Percentiles rank a stretch among this genome's conserved stretches.
Evolutionary conservation across 768 basidiomycete genomes (phyloP).

Genomic region (Chalciporus pseudorubinellus): DNA sequence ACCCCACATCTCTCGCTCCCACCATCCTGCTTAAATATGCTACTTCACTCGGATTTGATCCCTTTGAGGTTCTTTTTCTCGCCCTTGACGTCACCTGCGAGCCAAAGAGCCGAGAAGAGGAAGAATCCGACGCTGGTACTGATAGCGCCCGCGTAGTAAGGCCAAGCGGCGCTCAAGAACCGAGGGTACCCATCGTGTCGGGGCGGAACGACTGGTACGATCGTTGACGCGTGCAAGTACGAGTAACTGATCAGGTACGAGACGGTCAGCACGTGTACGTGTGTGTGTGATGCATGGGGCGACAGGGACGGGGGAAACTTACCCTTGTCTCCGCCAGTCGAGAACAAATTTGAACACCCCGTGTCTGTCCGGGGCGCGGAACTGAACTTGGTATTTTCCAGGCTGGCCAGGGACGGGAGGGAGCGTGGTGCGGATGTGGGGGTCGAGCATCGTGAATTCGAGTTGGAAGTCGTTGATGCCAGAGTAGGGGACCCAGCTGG

Average conservation of each 20-base stretch:
- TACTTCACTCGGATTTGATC: conserved; percentile 28
- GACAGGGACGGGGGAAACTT: conserved; percentile 21
- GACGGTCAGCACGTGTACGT: too few species aligned
- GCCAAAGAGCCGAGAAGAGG: conserved; percentile 83
- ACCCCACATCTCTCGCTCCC: background rate
- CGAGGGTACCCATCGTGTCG: conserved; percentile 94
- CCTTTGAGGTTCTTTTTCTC: conserved; percentile 47
- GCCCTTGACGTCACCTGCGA: conserved; percentile 76
- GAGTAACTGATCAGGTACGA: conserved; percentile 50
- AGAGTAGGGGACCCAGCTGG: conserved; percentile 70
- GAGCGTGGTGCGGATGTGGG: conserved; percentile 84
- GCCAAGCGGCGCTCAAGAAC: conserved; percentile 94
- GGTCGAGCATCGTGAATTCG: conserved; percentile 99
- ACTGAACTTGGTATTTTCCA: conserved; percentile 75
- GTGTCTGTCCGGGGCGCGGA: conserved; percentile 92
- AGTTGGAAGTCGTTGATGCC: conserved; percentile 80
- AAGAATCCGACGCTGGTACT: conserved; percentile 86
- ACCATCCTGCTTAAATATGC: background rate
- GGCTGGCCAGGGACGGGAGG: conserved; percentile 52
- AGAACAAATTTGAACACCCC: conserved; percentile 98
- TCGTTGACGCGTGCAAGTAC: conserved; percentile 69
- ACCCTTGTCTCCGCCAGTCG: conserved; percentile 89
- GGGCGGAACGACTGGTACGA: conserved; percentile 87
- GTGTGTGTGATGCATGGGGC: background rate
- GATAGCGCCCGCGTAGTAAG: conserved; percentile 89